phyloP scores from a whole-genome alignment of 768 basidiomycete genomes.

The Macrolepiota dolichaula region DNA sequence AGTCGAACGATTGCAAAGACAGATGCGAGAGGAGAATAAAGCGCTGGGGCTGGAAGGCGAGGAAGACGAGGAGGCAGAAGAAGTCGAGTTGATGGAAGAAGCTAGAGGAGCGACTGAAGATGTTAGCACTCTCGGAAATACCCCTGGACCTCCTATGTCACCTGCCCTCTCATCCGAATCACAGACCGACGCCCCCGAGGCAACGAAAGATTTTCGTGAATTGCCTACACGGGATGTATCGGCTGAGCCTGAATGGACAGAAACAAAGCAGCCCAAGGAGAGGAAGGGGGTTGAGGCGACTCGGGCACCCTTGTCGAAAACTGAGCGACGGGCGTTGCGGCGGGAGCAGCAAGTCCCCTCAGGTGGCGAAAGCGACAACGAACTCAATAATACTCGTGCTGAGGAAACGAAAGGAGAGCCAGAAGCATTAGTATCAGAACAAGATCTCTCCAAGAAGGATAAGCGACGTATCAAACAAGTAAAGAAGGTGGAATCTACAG shows the following conservation, averaged over 20 bases:
- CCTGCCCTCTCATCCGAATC: not conserved
- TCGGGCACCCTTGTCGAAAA: conserved; percentile 13
- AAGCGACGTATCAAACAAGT: conserved; percentile 76
- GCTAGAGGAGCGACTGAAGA: not conserved
- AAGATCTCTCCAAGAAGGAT: conserved; percentile 66
- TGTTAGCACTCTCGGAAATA: not conserved
- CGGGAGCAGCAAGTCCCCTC: conserved; percentile 9
- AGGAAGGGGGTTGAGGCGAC: not conserved
- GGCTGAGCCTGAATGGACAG: not conserved
- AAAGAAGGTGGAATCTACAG: conserved; percentile 52
- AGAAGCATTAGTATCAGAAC: not conserved
- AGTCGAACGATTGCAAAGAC: conserved; percentile 69
- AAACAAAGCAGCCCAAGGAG: not conserved
- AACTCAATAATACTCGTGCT: not conserved
- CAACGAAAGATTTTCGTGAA: conserved; percentile 12
- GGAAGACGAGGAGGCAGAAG: conserved; percentile 1
- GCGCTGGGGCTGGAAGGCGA: conserved; percentile 50
- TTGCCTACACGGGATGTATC: not conserved
- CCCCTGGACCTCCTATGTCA: not conserved
- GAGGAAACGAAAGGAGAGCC: not conserved
- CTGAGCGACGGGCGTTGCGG: conserved; percentile 10
- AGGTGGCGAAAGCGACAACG: not conserved
- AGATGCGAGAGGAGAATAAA: conserved; percentile 76
- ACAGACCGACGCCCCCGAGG: not conserved
- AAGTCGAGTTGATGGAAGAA: not conserved